Evolutionary conservation across 2,329 filamentous ascomycete species (phyloP).

Genomic region (Exserohilum rostratum): DNA sequence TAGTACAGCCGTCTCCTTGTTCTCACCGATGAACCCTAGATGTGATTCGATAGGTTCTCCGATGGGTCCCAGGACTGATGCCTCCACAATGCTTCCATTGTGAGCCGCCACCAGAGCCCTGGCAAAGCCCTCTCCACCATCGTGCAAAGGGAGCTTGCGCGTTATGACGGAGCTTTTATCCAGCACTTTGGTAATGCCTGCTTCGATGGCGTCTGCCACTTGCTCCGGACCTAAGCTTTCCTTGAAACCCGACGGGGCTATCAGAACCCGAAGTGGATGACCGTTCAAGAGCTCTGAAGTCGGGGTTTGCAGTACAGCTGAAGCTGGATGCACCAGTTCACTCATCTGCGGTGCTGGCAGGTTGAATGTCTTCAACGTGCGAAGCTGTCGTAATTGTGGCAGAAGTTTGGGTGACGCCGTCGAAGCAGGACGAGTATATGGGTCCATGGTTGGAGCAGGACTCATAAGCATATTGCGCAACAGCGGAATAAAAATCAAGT

Average conservation of each 20-base stretch:
- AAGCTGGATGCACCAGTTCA: constrained; percentile 23
- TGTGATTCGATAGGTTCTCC: constrained; percentile 52
- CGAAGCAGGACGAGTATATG: constrained; percentile 3
- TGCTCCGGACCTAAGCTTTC: constrained; percentile 57
- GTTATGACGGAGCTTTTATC: constrained; percentile 48
- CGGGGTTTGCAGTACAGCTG: constrained; percentile 24
- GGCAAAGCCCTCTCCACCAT: constrained; percentile 61
- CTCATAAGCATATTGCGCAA: constrained; percentile 19
- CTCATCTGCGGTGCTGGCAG: constrained; percentile 25
- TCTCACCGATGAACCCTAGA: constrained; percentile 53
- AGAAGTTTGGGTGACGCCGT: constrained; percentile 9
- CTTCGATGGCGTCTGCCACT: constrained; percentile 60
- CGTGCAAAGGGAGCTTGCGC: constrained; percentile 58
- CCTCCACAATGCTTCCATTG: constrained; percentile 47
- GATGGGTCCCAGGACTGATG: constrained; percentile 55
- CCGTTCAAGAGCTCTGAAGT: constrained; percentile 28
- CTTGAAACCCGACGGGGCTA: constrained; percentile 62
- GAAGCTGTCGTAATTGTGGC: constrained; percentile 24
- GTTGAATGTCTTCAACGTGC: constrained; percentile 31
- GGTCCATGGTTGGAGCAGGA: constrained; percentile 9
- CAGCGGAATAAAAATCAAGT: background rate
- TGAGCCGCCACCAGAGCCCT: constrained; percentile 54
- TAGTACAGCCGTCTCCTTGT: constrained; percentile 53
- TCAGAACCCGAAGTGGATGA: constrained; percentile 48
- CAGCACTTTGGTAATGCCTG: constrained; percentile 54